A percentile compares a stretch with the other conserved stretches of the same genome.
These are phyloP conservation scores for Rubia tinctorum DNA, from an alignment of 305 asterid genomes.

Conservation along the genomic window DNA sequence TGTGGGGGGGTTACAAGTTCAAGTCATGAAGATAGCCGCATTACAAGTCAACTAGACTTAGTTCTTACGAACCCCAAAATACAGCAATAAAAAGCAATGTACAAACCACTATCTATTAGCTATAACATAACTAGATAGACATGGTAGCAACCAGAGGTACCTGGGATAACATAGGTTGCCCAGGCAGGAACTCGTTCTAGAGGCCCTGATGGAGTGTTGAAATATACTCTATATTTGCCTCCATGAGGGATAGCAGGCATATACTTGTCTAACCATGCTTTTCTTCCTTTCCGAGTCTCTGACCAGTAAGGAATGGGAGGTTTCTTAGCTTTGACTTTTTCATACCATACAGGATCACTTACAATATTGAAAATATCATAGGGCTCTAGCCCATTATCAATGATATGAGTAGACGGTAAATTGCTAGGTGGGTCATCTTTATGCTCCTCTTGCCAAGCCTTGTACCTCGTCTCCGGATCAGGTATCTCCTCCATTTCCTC, in stretches of 20 bases:
- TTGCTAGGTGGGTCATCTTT: slow-evolving; percentile 93
- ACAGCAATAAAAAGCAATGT: background rate
- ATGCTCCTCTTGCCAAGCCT: slow-evolving; percentile 91
- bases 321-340: slow-evolving; percentile 64
- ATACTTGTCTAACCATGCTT: slow-evolving; percentile 91
- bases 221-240: slow-evolving; percentile 87
- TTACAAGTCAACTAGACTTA: background rate
- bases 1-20: background rate
- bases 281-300: slow-evolving; percentile 94
- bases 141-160: slow-evolving; percentile 28
- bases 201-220: slow-evolving; percentile 90
- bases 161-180: slow-evolving; percentile 96
- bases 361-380: slow-evolving; percentile 53
- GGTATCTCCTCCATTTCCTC: slow-evolving; percentile 85
- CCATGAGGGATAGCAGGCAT: slow-evolving; percentile 88
- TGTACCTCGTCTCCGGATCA: slow-evolving; percentile 83
- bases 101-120: background rate
- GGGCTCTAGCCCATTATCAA: slow-evolving; percentile 61
- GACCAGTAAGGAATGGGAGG: slow-evolving; percentile 96
- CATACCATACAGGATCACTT: slow-evolving; percentile 67
- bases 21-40: background rate
- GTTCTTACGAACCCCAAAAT: background rate
- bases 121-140: background rate
- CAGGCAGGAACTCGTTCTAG: slow-evolving; percentile 98
- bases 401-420: slow-evolving; percentile 82